phyloP scores from a whole-genome alignment of 805 yeast genomes.

The Grigorovia humatica region DNA sequence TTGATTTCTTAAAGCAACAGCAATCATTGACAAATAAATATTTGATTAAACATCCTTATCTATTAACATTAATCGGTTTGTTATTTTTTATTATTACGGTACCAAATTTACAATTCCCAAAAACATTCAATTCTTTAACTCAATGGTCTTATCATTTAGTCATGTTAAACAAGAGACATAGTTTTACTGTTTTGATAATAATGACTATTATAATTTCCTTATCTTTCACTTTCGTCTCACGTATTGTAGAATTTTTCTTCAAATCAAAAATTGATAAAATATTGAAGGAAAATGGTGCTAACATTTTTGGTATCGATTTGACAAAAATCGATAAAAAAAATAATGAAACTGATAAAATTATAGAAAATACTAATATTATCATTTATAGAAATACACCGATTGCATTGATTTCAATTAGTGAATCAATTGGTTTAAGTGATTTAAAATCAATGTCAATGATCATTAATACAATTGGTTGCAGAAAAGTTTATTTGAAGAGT shows the following conservation, averaged over 20 bases:
- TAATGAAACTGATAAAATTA: constrained; percentile 10
- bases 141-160: constrained; percentile 17
- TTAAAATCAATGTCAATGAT: constrained; percentile 37
- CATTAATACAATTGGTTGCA: constrained; percentile 50
- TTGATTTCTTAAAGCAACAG: constrained; percentile 42
- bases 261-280: constrained; percentile 30
- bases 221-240: constrained; percentile 32
- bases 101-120: constrained; percentile 15
- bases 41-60: constrained; percentile 38
- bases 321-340: constrained; percentile 27
- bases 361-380: constrained; percentile 44
- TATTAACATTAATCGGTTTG: constrained; percentile 22
- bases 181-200: constrained; percentile 31
- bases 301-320: constrained; percentile 16
- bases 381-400: constrained; percentile 63
- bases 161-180: constrained; percentile 20
- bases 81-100: constrained; percentile 14
- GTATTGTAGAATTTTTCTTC: constrained; percentile 39
- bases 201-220: constrained; percentile 30
- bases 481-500: constrained; percentile 55
- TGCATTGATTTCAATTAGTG: constrained; percentile 43
- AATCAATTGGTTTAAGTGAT: constrained; percentile 33
- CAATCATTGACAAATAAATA: constrained; percentile 38
- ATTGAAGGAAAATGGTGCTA: constrained; percentile 28
- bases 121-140: constrained; percentile 10